Evolutionary conservation across 2,329 filamentous ascomycete genomes (phyloP), one percentile per base, ranked within the genome.

Genomic region (Trichophyton verrucosum): DNA sequence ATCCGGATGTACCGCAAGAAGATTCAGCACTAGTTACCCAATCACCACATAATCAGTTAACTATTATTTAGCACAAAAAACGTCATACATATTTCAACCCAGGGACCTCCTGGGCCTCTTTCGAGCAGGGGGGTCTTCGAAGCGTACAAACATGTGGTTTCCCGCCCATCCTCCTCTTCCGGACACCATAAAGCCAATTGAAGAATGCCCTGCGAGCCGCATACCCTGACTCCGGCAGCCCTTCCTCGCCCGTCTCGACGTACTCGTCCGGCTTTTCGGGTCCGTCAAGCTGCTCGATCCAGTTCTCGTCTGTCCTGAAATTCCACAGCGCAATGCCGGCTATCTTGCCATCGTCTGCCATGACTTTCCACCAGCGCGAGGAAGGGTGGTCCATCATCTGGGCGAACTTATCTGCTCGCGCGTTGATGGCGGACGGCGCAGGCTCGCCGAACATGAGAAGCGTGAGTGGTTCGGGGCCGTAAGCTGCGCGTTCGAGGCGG

Each of bases 401-500:
- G 17, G 58, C 60, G 11, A 57, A 59, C 11, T 57, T 57, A 5
- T 38, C 11, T 33, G 47, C 57, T 8, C 64, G 61, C n/a, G 33
- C 44, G 2, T 49, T 36, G 11, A 55, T 17, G 8, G 20, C 30
- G n/a, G 56, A 60, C 2, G 33, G 7, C 11, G 15, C 55, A 3
- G 17, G 13, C 36, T 24, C 8, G 24, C 60, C 61, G 24, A 64
- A 63, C 36, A 65, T 58, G 20, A 60, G 9, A 3, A 3, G 4
- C 0, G 61, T 56, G 13, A 58, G 9, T 15, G 63, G 57, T 38
- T 66, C 59, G 2, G 15, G 17, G 8, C 57, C 40, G 11, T 65
- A 66, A 3, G 67, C 63, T 38, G 57, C 44, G 0, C 47, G 40
- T 58, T 95, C 71, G 76, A 82, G 36, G 3, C 38, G n/a, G 1